Base-by-base conservation (phyloP, 345 rosid species). In the Syzygium jambos region DNA sequence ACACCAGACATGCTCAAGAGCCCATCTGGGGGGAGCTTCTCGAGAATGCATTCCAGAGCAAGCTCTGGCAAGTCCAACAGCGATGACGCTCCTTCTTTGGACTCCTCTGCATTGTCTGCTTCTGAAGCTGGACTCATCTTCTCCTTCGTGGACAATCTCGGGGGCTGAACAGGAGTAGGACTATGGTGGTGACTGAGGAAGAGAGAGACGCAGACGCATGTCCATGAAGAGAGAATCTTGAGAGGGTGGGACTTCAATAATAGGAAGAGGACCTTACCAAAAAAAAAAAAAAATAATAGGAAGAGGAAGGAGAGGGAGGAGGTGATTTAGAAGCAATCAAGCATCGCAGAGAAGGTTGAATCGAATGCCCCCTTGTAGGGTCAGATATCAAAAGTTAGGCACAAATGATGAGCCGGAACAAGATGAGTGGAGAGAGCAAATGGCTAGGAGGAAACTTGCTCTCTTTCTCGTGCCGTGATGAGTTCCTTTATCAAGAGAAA, bases 61-160 rank as follows among this genome's bases (percentile, higher is more conserved):
- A 95, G 89, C 7, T 95, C 98, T 73, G 98, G 99, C 91, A 97
- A 92, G 92, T 97, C 99, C 89, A 96, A 89, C 29, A 97, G 84
- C 2, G 93, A 93, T 13, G 25, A 22, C 80, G 13, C 80, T 38
- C 80, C 80, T 34, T 22, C 27, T 16, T 65, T 38, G 80, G 84
- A 46, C 85, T 78, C 88, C 27, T 90, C 90, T 84, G 82, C 86
- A 52, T 87, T 87, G 51, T 87, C 78, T 65, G 63, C 87, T 89
- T 78, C 87, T 9, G 89, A 80, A 61, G 87, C 30, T 16, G 84
- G 53, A 65, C 59, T 15, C 89, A 86, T 88, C 86, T 83, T 91
- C 82, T 90, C 80, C 80, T 73, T 85, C 51, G 85, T 55, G 83
- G 93, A 78, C 77, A 90, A 87, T 88, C 85, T 89, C 21, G 91